Conservation (phyloP, 2,329 filamentous ascomycete species). For the Penicillium sp. region DNA sequence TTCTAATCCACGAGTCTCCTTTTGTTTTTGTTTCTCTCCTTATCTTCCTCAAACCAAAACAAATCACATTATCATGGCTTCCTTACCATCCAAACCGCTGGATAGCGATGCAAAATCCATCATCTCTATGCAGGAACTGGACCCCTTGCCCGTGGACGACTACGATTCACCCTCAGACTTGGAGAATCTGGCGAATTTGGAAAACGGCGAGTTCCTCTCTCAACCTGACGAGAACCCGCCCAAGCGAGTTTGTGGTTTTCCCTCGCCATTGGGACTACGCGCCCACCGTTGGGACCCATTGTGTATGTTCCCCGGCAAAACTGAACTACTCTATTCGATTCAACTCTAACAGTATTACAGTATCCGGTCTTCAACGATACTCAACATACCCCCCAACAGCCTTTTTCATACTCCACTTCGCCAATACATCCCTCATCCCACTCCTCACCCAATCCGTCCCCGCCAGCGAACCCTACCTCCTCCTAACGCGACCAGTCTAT, state of each 20-base stretch:
- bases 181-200: conserved; percentile 57
- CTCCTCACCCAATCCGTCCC: conserved; percentile 73
- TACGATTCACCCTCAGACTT: conserved; percentile 53
- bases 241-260: conserved; percentile 22
- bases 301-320: conserved; percentile 55
- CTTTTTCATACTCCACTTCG: conserved; percentile 76
- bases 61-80: conserved; percentile 20
- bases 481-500: conserved; percentile 90
- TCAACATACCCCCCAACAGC: conserved; percentile 82
- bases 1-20: conserved; percentile 15
- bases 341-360: conserved; percentile 45
- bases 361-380: conserved; percentile 81
- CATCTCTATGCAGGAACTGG: conserved; percentile 74
- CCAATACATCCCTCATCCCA: conserved; percentile 81
- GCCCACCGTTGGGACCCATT: conserved; percentile 77
- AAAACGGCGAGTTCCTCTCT: conserved; percentile 55
- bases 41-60: background rate
- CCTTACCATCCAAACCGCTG: conserved; percentile 25
- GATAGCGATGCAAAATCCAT: conserved; percentile 52
- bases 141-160: conserved; percentile 78
- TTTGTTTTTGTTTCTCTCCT: conserved; percentile 5
- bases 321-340: background rate
- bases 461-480: conserved; percentile 80
- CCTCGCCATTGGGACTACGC: conserved; percentile 59
- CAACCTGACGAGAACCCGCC: conserved; percentile 24